phyloP scores from a whole-genome alignment of 2,329 filamentous ascomycete species.

The Coniochaeta pulveracea region DNA sequence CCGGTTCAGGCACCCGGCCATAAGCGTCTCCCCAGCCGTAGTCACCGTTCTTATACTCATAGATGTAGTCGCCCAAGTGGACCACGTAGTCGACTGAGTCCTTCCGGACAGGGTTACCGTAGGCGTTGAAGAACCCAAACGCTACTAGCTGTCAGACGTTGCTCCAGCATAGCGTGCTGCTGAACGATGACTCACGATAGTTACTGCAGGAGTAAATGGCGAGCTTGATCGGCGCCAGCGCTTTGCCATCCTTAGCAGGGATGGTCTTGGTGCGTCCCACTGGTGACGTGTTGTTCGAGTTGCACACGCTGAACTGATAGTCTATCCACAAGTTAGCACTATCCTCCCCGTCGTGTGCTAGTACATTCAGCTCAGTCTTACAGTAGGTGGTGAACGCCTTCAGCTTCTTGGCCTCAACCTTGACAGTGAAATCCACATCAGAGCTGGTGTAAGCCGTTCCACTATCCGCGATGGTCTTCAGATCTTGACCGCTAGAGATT shows the following conservation, averaged over 20 bases:
- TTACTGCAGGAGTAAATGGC: slow-evolving; percentile 65
- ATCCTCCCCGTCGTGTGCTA: background rate
- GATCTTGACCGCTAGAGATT: slow-evolving; percentile 35
- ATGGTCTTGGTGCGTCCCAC: slow-evolving; percentile 62
- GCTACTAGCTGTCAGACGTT: slow-evolving; percentile 17
- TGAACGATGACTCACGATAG: slow-evolving; percentile 33
- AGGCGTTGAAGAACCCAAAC: slow-evolving; percentile 48
- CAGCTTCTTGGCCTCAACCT: slow-evolving; percentile 55
- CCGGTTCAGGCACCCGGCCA: slow-evolving; percentile 39
- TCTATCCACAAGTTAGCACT: slow-evolving; percentile 10
- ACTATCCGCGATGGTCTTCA: slow-evolving; percentile 31
- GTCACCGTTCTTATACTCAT: slow-evolving; percentile 42
- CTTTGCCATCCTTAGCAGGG: slow-evolving; percentile 42
- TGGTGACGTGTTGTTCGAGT: slow-evolving; percentile 47
- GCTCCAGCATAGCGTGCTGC: background rate
- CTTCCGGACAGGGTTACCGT: slow-evolving; percentile 46
- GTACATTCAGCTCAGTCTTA: slow-evolving; percentile 6
- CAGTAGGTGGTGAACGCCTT: slow-evolving; percentile 53
- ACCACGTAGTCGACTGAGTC: slow-evolving; percentile 48
- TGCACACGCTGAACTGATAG: slow-evolving; percentile 61
- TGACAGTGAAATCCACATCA: slow-evolving; percentile 67
- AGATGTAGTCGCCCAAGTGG: slow-evolving; percentile 51
- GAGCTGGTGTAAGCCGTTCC: slow-evolving; percentile 58
- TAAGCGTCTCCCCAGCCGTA: slow-evolving; percentile 40
- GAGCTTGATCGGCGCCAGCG: slow-evolving; percentile 43